A percentile compares a stretch with the other conserved stretches of the same genome.
Conservation (phyloP, 805 yeast species). For the Cyberlindnera japonica region DNA sequence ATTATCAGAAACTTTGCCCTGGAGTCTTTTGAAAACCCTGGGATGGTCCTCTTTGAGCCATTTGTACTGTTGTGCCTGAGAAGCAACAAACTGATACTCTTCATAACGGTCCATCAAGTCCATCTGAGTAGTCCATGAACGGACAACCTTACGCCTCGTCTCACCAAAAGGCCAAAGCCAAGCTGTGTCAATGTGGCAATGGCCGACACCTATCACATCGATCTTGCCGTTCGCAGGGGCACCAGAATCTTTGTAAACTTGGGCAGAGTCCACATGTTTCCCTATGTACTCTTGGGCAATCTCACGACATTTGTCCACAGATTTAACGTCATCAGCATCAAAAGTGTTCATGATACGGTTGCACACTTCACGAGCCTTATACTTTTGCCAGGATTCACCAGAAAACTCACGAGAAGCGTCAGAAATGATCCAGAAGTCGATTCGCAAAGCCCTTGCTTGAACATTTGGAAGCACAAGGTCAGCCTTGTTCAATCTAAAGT, state of each 20-base stretch:
- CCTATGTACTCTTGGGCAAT: slow-evolving; percentile 68
- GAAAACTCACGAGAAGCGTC: slow-evolving; percentile 89
- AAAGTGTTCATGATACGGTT: slow-evolving; percentile 81
- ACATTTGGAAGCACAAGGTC: slow-evolving; percentile 80
- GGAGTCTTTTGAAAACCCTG: slow-evolving; percentile 57
- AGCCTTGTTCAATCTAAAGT: slow-evolving; percentile 62
- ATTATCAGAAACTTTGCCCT: slow-evolving; percentile 59
- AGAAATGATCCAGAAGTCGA: slow-evolving; percentile 84
- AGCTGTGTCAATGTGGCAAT: slow-evolving; percentile 97
- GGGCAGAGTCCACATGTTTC: slow-evolving; percentile 53
- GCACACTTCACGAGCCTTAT: slow-evolving; percentile 75
- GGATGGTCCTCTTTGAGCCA: slow-evolving; percentile 92
- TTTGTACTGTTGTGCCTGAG: slow-evolving; percentile 93
- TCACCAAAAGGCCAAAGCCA: slow-evolving; percentile 99
- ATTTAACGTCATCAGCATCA: slow-evolving; percentile 60
- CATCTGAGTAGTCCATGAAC: slow-evolving; percentile 94
- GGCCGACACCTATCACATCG: slow-evolving; percentile 83
- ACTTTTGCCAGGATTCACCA: slow-evolving; percentile 74
- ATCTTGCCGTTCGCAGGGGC: slow-evolving; percentile 32
- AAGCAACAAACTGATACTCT: slow-evolving; percentile 90
- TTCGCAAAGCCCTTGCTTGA: slow-evolving; percentile 70
- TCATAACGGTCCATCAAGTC: slow-evolving; percentile 83
- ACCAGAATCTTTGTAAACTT: slow-evolving; percentile 50
- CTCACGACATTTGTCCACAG: slow-evolving; percentile 61
- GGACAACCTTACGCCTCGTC: slow-evolving; percentile 84